phyloP scores from a whole-genome alignment of 108 stramenopile species.

The Cyclostephanos tholiformis region DNA sequence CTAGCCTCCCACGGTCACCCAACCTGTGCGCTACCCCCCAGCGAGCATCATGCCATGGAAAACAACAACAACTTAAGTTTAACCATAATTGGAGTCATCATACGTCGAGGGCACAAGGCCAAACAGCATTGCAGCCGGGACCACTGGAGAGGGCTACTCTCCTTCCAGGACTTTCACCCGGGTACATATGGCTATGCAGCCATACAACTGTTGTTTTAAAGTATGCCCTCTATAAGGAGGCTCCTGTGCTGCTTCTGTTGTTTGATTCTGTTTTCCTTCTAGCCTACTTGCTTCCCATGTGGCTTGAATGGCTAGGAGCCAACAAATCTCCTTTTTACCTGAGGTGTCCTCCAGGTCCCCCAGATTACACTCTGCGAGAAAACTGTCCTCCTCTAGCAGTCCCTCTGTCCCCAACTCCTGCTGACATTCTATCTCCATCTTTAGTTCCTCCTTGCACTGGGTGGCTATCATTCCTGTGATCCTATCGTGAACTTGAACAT shows the following conservation, averaged over 20 bases:
- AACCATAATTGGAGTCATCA: constrained; percentile 7
- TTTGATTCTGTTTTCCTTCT: too few relatives aligned
- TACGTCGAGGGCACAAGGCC: not conserved
- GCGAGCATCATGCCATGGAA: too few relatives aligned
- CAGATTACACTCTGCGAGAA: constrained; percentile 1
- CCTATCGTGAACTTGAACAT: constrained; percentile 8
- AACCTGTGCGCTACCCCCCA: too few relatives aligned
- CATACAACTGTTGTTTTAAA: not conserved
- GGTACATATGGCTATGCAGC: too few relatives aligned
- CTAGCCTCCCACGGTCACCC: too few relatives aligned
- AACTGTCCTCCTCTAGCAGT: constrained; percentile 13
- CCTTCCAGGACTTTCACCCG: too few relatives aligned
- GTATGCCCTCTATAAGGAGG: too few relatives aligned
- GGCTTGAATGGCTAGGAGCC: not conserved
- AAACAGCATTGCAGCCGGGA: not conserved
- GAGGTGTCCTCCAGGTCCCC: constrained; percentile 1
- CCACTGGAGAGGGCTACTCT: not conserved
- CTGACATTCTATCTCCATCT: not conserved
- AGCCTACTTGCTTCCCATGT: not conserved
- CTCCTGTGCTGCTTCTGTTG: too few relatives aligned
- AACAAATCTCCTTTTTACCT: not conserved
- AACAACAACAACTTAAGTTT: too few relatives aligned
- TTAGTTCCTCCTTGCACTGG: not conserved
- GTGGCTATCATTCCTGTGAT: not conserved
- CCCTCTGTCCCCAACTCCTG: not conserved